Evolutionary conservation across 2,329 filamentous ascomycete genomes (phyloP), one percentile per base, ranked within the genome.

Genomic region (Atkinsonella texensis): DNA sequence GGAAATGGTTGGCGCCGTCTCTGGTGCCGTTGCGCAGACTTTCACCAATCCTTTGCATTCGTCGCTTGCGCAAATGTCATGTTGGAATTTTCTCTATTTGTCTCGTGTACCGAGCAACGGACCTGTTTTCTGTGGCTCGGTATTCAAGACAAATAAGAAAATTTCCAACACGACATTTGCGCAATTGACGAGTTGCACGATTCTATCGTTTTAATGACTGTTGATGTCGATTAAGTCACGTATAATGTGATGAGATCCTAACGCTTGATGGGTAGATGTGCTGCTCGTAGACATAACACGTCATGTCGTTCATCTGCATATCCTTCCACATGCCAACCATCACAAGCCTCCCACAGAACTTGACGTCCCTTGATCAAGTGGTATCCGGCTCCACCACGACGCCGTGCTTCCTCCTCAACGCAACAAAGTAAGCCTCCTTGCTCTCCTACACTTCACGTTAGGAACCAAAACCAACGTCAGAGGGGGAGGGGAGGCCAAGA

Each of bases 41-140:
- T 95, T 87, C 76, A 98, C 93, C 63, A 98, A 98, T 70, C 93
- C 93, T 55, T 96, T 98, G 87, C 95, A 70, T 78, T 72, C 20
- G 20, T 23, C 20, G 4, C 2, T 23, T 23, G 20, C 20, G 4
- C 20, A 4, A 23, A 4, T 23, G 20, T 23, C 20, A 23, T 23
- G n/a, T n/a, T n/a, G n/a, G n/a, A n/a, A n/a, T n/a, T n/a, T n/a
- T n/a, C n/a, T n/a, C n/a, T n/a, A n/a, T n/a, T n/a, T n/a, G n/a
- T 23, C 20, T 23, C 20, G 20, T 2, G 20, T 23, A 23, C 20
- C 4, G 20, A 23, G 20, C 20, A 23, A 23, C 20, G 20, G 20
- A 4, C 20, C 20, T 23, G 20, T 23, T 23, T 23, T 4, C 20
- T 23, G 20, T 72, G 71, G 64, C 65, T 72, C 65, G 71, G 70